Base-by-base conservation (phyloP, 495 filamentous ascomycete genomes). In the Geoglossum glabrum region DNA sequence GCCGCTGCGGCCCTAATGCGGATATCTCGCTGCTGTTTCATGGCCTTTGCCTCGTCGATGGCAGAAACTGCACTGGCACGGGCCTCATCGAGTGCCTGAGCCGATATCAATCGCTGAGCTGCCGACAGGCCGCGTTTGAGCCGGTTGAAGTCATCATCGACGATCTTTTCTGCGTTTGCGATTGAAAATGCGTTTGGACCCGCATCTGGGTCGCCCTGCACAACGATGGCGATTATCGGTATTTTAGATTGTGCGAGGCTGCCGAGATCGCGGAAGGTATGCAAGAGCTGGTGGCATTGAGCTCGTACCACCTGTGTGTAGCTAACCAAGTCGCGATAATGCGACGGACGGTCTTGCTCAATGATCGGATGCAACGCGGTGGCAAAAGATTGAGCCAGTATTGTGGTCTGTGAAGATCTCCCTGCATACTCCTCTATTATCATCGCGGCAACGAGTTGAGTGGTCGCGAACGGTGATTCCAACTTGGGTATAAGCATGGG, bases 141-240 rank as follows among this genome's bases (percentile, higher is more conserved):
- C 56, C 81, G 76, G 50, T 93, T 86, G 64, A 86, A 98, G 59
- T 97, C 89, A 0, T 82, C 74, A 27, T 74, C 78, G 54, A 92
- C 77, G 33, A 92, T 83, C 67, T 86, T 88, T 60, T 95, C 87
- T 1, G 89, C 92, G 63, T 90, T 85, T 0, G 76, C 72, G 58
- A 96, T 74, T 40, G 87, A 92, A 70, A 98, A 98, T 28, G 92
- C 88, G 59, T 82, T 86, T 19, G 87, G 87, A 11, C 90, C 88
- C 46, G 92, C 89, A 64, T 88, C 85, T 0, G 82, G 68, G 60
- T 97, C 90, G 21, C 92, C 93, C 72, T 97, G 92, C 25, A 93
- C 86, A 40, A 97, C 82, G 33, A 89, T 85, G 56, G 93, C 86
- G 38, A 96, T 78, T 11, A 71, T 71, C 2, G 92, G 90, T 49